A percentile compares a stretch with the other conserved stretches of the same genome.
phyloP scores from a whole-genome alignment of 768 basidiomycete species.

The Trametes cingulata region DNA sequence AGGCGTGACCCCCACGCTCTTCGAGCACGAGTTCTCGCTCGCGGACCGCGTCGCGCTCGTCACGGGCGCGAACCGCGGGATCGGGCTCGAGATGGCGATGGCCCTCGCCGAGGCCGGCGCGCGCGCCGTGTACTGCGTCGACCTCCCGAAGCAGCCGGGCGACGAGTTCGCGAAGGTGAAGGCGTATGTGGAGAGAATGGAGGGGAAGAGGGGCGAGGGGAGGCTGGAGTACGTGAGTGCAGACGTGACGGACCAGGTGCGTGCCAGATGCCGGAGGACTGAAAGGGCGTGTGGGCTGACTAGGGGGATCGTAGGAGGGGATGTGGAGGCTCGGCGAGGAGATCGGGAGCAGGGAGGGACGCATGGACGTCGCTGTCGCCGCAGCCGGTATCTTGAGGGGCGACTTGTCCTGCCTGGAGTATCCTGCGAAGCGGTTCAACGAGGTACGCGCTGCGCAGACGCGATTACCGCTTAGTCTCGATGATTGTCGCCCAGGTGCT shows the following conservation, averaged over 20 bases:
- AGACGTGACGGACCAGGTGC: conserved; percentile 65
- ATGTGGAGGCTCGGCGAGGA: conserved; percentile 55
- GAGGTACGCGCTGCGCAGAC: conserved; percentile 42
- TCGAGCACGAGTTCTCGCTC: conserved; percentile 32
- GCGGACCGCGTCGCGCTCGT: conserved; percentile 39
- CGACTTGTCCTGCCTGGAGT: conserved; percentile 62
- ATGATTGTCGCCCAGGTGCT: conserved; percentile 45
- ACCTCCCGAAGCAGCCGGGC: conserved; percentile 56
- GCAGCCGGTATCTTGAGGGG: conserved; percentile 68
- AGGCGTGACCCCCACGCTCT: conserved; percentile 26
- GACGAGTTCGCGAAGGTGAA: conserved; percentile 56
- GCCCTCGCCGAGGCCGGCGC: conserved; percentile 74
- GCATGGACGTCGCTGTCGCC: conserved; percentile 76
- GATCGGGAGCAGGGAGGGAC: conserved; percentile 65
- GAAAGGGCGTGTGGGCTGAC: neutral
- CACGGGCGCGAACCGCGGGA: conserved; percentile 46
- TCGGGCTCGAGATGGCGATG: conserved; percentile 82
- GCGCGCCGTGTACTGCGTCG: conserved; percentile 63
- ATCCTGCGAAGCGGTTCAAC: conserved; percentile 62
- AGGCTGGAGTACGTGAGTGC: conserved; percentile 62
- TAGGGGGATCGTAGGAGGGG: conserved; percentile 15
- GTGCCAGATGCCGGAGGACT: neutral
- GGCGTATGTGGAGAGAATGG: conserved; percentile 39
- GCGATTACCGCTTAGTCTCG: neutral
- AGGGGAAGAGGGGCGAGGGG: conserved; percentile 22